Conservation (phyloP, 176 grass and related monocot species). For the Ensete ventricosum region DNA sequence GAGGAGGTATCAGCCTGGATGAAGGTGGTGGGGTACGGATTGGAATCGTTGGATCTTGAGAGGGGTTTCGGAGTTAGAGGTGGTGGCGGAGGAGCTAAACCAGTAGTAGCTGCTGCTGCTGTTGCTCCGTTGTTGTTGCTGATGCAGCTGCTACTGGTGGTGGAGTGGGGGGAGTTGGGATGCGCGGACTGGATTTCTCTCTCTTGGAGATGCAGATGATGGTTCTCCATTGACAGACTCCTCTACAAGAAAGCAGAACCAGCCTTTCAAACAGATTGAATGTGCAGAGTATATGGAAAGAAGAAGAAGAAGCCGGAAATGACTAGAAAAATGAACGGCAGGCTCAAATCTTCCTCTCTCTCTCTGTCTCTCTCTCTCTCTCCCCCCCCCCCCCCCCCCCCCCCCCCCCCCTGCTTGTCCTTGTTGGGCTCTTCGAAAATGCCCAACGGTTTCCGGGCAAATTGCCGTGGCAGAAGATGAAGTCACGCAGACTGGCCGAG, state of each 20-base stretch:
- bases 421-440: background rate
- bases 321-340: background rate
- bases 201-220: background rate
- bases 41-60: conserved; percentile 43
- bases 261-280: background rate
- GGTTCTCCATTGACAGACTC: background rate
- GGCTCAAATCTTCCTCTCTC: background rate
- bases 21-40: conserved; percentile 80
- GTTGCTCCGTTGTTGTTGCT: conserved; percentile 26
- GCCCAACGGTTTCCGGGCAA: background rate
- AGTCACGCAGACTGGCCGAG: background rate
- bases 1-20: conserved; percentile 81
- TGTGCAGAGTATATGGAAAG: background rate
- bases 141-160: conserved; percentile 20
- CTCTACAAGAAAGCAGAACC: background rate
- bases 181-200: background rate
- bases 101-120: conserved; percentile 16
- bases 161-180: conserved; percentile 12
- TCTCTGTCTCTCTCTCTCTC: background rate
- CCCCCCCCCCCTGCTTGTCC: too few species aligned
- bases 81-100: conserved; percentile 12
- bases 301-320: background rate
- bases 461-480: background rate
- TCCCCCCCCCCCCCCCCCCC: too few species aligned
- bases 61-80: conserved; percentile 31